Evolutionary conservation across 1,139 yeast genomes (phyloP), one percentile per base, ranked within the genome.

Genomic region (Geotrichum bryndzae): DNA sequence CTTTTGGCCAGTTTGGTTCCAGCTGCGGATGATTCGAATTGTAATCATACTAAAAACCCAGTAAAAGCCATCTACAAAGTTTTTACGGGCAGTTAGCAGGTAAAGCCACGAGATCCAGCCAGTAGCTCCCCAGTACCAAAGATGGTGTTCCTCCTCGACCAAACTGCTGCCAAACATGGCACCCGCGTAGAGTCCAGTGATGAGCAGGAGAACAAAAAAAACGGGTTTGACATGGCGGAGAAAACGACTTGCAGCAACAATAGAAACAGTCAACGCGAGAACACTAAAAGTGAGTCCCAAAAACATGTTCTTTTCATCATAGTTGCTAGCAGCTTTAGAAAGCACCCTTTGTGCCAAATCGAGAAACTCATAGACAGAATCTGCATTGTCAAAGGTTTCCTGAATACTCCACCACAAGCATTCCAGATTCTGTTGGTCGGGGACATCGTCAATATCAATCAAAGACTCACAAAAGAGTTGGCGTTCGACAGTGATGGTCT

Each of bases 101-200:
- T 70, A 71, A 23, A 70, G 63, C 73, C 74, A 69, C 1, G 72
- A 67, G 18, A 73, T 66, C 69, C 75, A 69, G 1, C 76, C 78
- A 0, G 84, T 75, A 0, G 83, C 76, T 22, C 85, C 78, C 81
- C 94, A 87, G 89, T 96, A 94, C 99, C 99, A 94, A 18, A 91
- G 75, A 71, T 91, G 97, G 70, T 94, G 96, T 70, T 94, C 99
- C 72, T 94, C 99, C 69, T 94, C 99, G n/a, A 94, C 88, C 66
- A 91, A 79, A 31, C 97, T 90, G 50, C 97, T 89, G 0, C 96
- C 97, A 77, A 90, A 90, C 72, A 88, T 86, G 56, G 87, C 84
- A 1, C 79, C 66, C 0, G 87, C 79, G 69, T 85, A 86, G 0
- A 79, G 53, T 1, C 79, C 65, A 10, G 84, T 77, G 27, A 84